phyloP scores from a whole-genome alignment of 345 rosid genomes.

The Hirschfeldia incana region DNA sequence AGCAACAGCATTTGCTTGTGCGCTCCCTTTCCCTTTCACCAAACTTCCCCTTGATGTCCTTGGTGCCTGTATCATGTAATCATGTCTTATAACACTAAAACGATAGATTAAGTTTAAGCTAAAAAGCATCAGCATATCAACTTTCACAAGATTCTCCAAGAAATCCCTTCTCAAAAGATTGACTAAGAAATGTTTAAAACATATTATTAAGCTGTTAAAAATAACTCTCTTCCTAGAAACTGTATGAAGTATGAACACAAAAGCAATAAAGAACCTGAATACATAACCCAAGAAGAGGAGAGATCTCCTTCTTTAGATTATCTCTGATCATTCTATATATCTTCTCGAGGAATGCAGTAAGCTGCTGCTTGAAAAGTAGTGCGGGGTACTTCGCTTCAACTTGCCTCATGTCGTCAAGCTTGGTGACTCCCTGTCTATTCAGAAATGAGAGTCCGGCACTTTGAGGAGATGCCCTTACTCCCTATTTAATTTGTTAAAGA shows the following conservation, averaged over 20 bases:
- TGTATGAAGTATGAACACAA: neutral
- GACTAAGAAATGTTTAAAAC: neutral
- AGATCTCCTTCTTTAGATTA: slow-evolving; percentile 91
- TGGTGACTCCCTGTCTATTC: slow-evolving; percentile 67
- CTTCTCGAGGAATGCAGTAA: slow-evolving; percentile 97
- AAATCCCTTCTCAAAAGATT: neutral
- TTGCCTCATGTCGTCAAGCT: slow-evolving; percentile 84
- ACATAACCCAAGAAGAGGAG: slow-evolving; percentile 92
- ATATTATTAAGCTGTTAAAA: neutral
- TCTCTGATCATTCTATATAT: slow-evolving; percentile 99
- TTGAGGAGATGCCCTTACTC: slow-evolving; percentile 85
- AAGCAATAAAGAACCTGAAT: slow-evolving; percentile 70
- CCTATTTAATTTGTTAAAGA: slow-evolving; percentile 51
- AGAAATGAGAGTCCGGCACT: slow-evolving; percentile 83
- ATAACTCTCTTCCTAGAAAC: neutral
- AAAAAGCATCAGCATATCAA: slow-evolving; percentile 2
- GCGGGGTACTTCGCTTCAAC: slow-evolving; percentile 99
- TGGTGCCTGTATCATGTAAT: slow-evolving; percentile 71
- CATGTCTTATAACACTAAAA: neutral
- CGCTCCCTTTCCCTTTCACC: slow-evolving; percentile 96
- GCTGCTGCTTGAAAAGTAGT: slow-evolving; percentile 95
- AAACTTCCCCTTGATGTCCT: slow-evolving; percentile 91
- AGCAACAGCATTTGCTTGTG: slow-evolving; percentile 96
- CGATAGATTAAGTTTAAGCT: neutral
- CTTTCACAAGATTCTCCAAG: neutral